Conservation (phyloP, 2,329 filamentous ascomycete genomes). For the Fusarium cyanostomum region DNA sequence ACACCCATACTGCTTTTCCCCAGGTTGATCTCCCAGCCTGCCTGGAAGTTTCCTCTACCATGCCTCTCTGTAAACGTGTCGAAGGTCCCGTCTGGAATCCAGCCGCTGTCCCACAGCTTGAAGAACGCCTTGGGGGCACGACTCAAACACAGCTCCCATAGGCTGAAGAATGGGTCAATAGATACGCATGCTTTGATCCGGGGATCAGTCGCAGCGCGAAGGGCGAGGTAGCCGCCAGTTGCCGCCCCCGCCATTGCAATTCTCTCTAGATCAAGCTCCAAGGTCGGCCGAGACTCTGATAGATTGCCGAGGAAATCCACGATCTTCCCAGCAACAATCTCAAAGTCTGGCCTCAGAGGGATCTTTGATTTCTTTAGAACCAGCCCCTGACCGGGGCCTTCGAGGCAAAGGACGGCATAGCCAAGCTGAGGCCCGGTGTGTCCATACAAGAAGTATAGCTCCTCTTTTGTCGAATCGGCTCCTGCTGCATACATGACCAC, state of each 20-base stretch:
- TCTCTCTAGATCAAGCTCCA: constrained; percentile 47
- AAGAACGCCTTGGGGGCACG: constrained; percentile 38
- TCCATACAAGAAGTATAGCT: constrained; percentile 53
- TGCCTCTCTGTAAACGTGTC: constrained; percentile 35
- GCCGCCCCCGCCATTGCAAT: constrained; percentile 51
- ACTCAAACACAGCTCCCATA: constrained; percentile 39
- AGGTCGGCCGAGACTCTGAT: constrained; percentile 22
- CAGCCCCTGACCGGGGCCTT: constrained; percentile 57
- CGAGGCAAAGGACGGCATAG: constrained; percentile 55
- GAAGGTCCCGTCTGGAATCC: constrained; percentile 36
- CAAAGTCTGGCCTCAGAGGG: no score
- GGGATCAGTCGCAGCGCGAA: constrained; percentile 52
- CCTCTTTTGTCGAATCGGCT: constrained; percentile 51
- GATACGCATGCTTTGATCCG: constrained; percentile 55
- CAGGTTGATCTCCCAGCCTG: constrained; percentile 43
- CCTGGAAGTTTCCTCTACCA: constrained; percentile 36
- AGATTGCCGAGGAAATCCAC: constrained; percentile 43
- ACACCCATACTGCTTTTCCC: constrained; percentile 38
- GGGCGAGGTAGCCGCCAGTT: constrained; percentile 57
- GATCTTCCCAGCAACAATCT: constrained; percentile 45
- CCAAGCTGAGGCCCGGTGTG: constrained; percentile 45
- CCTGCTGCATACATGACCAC: constrained; percentile 49
- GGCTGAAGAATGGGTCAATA: constrained; percentile 39
- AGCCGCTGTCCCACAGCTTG: constrained; percentile 23
- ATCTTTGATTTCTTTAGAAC: no score